Percentiles rank a stretch among this genome's conserved stretches.
Conservation (phyloP, 176 grass and related monocot genomes). For the Triticum monococcum region DNA sequence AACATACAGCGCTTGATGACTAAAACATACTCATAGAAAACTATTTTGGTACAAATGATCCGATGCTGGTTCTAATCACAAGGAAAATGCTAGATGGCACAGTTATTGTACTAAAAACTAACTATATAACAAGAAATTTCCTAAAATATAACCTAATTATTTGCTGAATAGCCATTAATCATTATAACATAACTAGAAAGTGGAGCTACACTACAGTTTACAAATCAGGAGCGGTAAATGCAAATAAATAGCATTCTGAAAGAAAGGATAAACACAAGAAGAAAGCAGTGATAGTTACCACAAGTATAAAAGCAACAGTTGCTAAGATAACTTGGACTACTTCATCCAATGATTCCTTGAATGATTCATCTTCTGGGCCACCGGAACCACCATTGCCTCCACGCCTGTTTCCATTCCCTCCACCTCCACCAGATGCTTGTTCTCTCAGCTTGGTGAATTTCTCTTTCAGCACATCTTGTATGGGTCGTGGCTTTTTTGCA, state of each 20-base stretch:
- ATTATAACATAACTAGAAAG: not conserved
- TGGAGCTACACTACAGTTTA: not conserved
- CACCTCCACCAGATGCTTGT: slow-evolving; percentile 57
- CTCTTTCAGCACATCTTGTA: slow-evolving; percentile 77
- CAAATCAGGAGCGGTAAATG: not conserved
- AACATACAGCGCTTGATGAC: not conserved
- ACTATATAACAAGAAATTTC: not conserved
- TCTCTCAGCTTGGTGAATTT: slow-evolving; percentile 50
- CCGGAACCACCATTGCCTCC: slow-evolving; percentile 54
- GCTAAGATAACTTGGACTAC: slow-evolving; percentile 82
- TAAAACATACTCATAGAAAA: not conserved
- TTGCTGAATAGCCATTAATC: not conserved
- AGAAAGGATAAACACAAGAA: not conserved
- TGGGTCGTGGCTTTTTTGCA: slow-evolving; percentile 51
- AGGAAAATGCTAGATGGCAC: not conserved
- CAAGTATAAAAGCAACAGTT: slow-evolving; percentile 65
- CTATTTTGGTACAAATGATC: not conserved
- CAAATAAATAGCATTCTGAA: not conserved
- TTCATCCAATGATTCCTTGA: slow-evolving; percentile 80
- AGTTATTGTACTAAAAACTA: not conserved
- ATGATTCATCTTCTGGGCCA: slow-evolving; percentile 67
- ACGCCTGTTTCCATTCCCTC: slow-evolving; percentile 62
- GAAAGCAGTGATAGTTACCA: slow-evolving; percentile 64
- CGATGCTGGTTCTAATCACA: not conserved
- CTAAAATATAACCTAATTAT: not conserved